Conservation (phyloP, 179 eudicot species). For the Actinidia polygama region DNA sequence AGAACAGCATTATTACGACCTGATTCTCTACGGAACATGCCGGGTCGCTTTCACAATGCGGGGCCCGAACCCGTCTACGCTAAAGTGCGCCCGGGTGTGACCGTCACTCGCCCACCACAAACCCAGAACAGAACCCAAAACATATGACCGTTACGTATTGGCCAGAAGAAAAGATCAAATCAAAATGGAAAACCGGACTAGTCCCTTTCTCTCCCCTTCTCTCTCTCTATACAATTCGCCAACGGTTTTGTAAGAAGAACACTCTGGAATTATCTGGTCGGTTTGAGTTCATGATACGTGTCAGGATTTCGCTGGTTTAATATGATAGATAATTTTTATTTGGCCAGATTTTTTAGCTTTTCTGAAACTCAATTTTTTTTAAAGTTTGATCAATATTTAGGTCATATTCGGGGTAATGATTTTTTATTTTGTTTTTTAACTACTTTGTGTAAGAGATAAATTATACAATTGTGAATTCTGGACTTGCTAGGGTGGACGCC, state of each 20-base stretch:
- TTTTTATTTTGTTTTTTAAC: too few relatives aligned
- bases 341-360: too few relatives aligned
- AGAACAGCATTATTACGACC: too few relatives aligned
- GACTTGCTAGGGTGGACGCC: too few relatives aligned
- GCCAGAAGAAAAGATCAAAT: not conserved
- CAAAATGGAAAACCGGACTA: not conserved
- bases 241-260: conserved; percentile 10
- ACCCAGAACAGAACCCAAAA: not conserved
- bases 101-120: not conserved
- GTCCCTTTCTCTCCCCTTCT: not conserved
- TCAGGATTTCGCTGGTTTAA: not conserved
- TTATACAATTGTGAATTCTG: too few relatives aligned
- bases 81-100: not conserved
- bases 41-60: too few relatives aligned
- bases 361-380: not conserved
- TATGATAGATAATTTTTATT: not conserved
- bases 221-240: not conserved
- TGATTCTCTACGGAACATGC: too few relatives aligned
- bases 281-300: not conserved
- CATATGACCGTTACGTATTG: not conserved
- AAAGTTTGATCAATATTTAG: too few relatives aligned
- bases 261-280: conserved; percentile 16
- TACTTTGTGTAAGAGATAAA: too few relatives aligned
- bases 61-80: not conserved
- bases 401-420: too few relatives aligned